phyloP scores from a whole-genome alignment of 352 stramenopile species.

The Thalassiosira livingstoniorum region DNA sequence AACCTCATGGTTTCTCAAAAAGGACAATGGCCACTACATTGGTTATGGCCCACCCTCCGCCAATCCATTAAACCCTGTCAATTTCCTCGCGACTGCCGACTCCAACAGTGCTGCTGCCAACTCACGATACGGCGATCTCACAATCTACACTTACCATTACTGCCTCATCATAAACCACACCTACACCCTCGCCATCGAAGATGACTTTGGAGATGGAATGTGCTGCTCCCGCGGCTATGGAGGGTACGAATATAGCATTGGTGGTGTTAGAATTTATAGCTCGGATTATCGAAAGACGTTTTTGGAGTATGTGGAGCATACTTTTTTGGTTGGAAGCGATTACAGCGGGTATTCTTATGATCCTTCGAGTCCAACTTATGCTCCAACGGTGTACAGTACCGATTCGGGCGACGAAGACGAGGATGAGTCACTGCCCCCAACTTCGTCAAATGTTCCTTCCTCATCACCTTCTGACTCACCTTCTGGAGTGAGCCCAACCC shows the following conservation, averaged over 20 bases:
- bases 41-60: conserved; percentile 38
- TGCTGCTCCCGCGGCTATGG: conserved; percentile 52
- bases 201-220: conserved; percentile 67
- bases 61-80: too few species aligned
- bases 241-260: conserved; percentile 54
- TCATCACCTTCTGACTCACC: conserved; percentile 3
- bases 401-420: too few species aligned
- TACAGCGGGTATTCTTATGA: not conserved
- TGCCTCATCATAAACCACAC: conserved; percentile 40
- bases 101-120: too few species aligned
- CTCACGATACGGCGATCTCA: conserved; percentile 55
- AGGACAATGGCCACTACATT: conserved; percentile 10
- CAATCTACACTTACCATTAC: conserved; percentile 51
- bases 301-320: conserved; percentile 61
- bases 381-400: not conserved
- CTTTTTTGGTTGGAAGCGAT: conserved; percentile 38
- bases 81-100: too few species aligned
- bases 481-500: conserved; percentile 19
- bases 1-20: conserved; percentile 51
- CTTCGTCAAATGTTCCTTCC: not conserved
- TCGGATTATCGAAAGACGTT: conserved; percentile 49
- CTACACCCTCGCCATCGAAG: conserved; percentile 51
- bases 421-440: too few species aligned
- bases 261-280: conserved; percentile 23
- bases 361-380: not conserved